Evolutionary conservation across 768 basidiomycete species (phyloP).

Genomic region (Crassisporium funariophilum): DNA sequence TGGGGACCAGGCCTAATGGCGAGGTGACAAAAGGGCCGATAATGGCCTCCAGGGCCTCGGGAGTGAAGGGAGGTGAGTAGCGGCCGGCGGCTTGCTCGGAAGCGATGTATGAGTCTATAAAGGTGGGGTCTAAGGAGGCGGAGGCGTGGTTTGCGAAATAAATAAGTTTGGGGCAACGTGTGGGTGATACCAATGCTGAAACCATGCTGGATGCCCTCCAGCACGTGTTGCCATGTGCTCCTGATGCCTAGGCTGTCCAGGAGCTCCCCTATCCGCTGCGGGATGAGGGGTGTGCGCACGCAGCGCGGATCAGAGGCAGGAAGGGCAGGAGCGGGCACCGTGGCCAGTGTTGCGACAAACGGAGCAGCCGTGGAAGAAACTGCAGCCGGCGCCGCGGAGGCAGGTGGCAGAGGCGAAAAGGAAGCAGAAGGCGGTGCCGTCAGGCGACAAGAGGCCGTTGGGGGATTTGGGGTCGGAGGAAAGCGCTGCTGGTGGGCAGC

Average conservation of each 20-base stretch:
- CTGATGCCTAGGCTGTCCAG: conserved; percentile 37
- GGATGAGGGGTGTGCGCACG: too few relatives aligned
- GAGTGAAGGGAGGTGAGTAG: conserved; percentile 33
- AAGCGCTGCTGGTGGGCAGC: conserved; percentile 16
- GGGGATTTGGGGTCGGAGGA: conserved; percentile 8
- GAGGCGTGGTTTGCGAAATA: conserved; percentile 39
- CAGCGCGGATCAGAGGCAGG: too few relatives aligned
- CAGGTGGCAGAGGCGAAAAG: conserved; percentile 23
- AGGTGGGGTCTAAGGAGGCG: conserved; percentile 23
- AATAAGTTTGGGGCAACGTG: conserved; percentile 6
- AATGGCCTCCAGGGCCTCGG: conserved; percentile 23
- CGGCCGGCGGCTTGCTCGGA: conserved; percentile 29
- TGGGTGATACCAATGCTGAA: conserved; percentile 36
- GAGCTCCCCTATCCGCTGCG: too few relatives aligned
- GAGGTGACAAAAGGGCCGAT: conserved; percentile 45
- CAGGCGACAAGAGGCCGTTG: conserved; percentile 22
- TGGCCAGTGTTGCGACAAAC: too few relatives aligned
- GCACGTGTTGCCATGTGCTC: conserved; percentile 28
- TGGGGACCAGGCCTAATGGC: conserved; percentile 42
- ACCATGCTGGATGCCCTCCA: conserved; percentile 32
- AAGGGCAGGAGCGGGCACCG: too few relatives aligned
- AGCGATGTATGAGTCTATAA: conserved; percentile 35
- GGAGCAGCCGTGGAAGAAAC: conserved; percentile 27
- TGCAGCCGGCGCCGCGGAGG: conserved; percentile 18
- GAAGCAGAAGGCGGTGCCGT: conserved; percentile 30